Evolutionary conservation across 169 alveolate genomes (phyloP).

Genomic region (Plasmodium vivax): DNA sequence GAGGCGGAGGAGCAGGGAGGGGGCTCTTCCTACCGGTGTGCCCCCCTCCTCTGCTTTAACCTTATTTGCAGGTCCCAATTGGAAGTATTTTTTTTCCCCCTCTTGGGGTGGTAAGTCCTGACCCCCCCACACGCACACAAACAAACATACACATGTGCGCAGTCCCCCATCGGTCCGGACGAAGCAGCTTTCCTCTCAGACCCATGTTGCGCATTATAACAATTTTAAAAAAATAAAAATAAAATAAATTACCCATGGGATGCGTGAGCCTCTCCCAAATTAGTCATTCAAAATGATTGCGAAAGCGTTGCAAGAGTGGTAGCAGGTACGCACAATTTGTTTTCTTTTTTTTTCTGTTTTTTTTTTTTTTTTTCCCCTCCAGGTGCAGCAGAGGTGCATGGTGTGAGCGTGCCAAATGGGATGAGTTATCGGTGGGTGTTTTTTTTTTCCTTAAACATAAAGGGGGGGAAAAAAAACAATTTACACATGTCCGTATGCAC

Average conservation of each 20-base stretch:
- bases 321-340: background rate
- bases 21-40: background rate
- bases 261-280: background rate
- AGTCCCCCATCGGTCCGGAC: background rate
- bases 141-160: background rate
- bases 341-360: background rate
- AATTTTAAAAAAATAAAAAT: background rate
- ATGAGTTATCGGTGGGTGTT: background rate
- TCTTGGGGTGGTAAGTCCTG: background rate
- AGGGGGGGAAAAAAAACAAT: background rate
- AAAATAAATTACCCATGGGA: background rate
- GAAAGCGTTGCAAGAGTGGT: background rate
- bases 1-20: background rate
- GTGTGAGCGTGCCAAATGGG: background rate
- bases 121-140: background rate
- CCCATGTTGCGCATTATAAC: background rate
- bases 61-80: background rate
- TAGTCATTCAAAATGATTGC: background rate
- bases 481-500: background rate
- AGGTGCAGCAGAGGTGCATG: conserved; percentile 28
- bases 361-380: background rate
- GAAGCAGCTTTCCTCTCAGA: background rate
- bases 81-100: background rate
- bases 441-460: background rate
- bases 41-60: background rate